A percentile compares a stretch with the other conserved stretches of the same genome.
These are phyloP conservation scores for Rutstroemia sp. DNA, from an alignment of 2,329 filamentous ascomycete genomes.

Conservation along the genomic window DNA sequence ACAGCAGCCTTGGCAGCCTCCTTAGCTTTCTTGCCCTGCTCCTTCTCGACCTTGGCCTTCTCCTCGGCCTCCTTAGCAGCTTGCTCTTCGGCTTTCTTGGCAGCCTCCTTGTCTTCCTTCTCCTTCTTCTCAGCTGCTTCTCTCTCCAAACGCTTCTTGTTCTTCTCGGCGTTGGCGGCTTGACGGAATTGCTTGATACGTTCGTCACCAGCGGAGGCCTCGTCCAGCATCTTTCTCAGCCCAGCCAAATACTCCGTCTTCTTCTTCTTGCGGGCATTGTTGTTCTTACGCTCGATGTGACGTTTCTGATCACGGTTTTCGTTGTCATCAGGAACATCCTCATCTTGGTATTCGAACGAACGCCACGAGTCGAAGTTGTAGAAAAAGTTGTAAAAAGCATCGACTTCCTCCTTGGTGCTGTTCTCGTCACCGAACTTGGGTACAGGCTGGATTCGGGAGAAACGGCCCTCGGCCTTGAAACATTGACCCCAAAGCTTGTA, in stretches of 20 bases:
- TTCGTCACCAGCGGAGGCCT: constrained; percentile 76
- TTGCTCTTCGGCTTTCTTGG: constrained; percentile 77
- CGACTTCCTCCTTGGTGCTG: constrained; percentile 80
- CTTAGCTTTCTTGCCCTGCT: constrained; percentile 89
- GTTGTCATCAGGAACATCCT: constrained; percentile 97
- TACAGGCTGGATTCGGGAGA: constrained; percentile 86
- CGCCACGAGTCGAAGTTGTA: constrained; percentile 99
- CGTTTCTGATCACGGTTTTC: constrained; percentile 99
- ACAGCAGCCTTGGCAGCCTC: constrained; percentile 97
- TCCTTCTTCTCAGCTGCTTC: constrained; percentile 87
- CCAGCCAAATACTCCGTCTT: constrained; percentile 96
- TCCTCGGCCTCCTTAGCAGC: constrained; percentile 78
- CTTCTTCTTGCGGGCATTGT: constrained; percentile 96
- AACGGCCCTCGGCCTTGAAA: constrained; percentile 87
- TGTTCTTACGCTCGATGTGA: constrained; percentile 96
- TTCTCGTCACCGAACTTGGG: constrained; percentile 80
- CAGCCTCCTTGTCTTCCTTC: constrained; percentile 74
- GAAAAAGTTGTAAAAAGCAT: constrained; percentile 98
- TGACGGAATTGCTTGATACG: constrained; percentile 97
- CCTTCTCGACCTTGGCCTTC: constrained; percentile 75
- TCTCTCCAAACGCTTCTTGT: constrained; percentile 85
- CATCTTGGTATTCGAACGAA: constrained; percentile 95
- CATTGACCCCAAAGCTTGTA: constrained; percentile 91
- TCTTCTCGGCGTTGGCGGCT: constrained; percentile 86
- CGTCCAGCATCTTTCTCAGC: constrained; percentile 83